phyloP scores from a whole-genome alignment of 192 early-diverging fungal species.

The Obelidium mucronatum region DNA sequence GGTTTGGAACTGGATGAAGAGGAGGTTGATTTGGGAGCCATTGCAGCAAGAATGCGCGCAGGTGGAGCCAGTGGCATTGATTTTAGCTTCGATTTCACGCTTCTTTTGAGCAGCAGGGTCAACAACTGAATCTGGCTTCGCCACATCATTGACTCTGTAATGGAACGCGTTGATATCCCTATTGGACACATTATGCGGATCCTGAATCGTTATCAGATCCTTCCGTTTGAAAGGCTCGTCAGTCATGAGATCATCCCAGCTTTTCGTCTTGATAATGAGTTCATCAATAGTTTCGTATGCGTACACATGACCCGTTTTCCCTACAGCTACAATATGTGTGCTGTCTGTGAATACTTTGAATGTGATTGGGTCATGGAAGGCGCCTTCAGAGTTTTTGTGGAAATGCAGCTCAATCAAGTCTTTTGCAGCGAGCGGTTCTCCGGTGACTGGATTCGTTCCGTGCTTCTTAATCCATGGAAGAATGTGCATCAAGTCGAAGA shows the following conservation, averaged over 20 bases:
- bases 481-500: conserved; percentile 92
- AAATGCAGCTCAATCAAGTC: conserved; percentile 82
- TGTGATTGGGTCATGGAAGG: conserved; percentile 90
- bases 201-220: conserved; percentile 92
- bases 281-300: conserved; percentile 84
- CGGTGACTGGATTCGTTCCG: conserved; percentile 86
- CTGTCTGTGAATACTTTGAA: conserved; percentile 81
- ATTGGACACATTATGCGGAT: conserved; percentile 77
- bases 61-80: conserved; percentile 63
- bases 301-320: conserved; percentile 87
- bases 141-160: conserved; percentile 74
- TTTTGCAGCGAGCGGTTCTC: conserved; percentile 69
- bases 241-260: conserved; percentile 87
- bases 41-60: conserved; percentile 59
- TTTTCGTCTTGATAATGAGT: conserved; percentile 84
- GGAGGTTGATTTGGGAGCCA: conserved; percentile 46
- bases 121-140: conserved; percentile 42
- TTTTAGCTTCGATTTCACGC: conserved; percentile 63
- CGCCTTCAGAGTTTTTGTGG: conserved; percentile 80
- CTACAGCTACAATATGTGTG: conserved; percentile 85
- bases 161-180: conserved; percentile 78
- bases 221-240: conserved; percentile 86
- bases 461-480: conserved; percentile 77
- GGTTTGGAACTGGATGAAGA: no score
- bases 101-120: conserved; percentile 52